Evolutionary conservation across 805 yeast genomes (phyloP), one percentile per base, ranked within the genome.

Genomic region (Zygotorulaspora chibaensis): DNA sequence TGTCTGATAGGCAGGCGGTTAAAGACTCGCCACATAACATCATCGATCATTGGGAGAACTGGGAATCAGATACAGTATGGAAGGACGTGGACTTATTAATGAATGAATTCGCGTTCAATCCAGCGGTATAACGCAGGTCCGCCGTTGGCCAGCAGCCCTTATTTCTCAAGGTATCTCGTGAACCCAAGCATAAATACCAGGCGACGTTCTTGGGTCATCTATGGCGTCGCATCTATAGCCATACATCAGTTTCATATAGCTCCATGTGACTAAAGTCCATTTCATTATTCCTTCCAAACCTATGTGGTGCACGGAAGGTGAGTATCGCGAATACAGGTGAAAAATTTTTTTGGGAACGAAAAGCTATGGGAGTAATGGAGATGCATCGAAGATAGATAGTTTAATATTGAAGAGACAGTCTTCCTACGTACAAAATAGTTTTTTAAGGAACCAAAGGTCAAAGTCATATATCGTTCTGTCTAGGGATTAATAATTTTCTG

Each of bases 71-170:
- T 31, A 61, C 68, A 59, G 66, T 71, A 2, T 72, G 75, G 89
- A 84, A 83, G 58, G 95, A 88, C 59, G 90, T 88, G 25, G 95
- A 87, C 53, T 74, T 87, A 39, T 85, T 88, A 47, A 87, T 88
- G 96, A 87, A 85, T 59, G 95, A 87, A 59, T 88, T 87, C 66
- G 96, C 96, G 4, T 88, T 88, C 69, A 87, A 85, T 53, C 81
- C 87, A 3, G 57, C 65, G 9, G 55, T 61, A 73, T 72, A 43
- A 54, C 49, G 35, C 27, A 4, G 35, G n/a, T 9, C 3, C n/a
- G 18, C 18, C 10, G 10, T 4, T 17, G 4, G 7, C 7, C 25
- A 20, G 4, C 7, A 20, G 7, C 25, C 25, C 25, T 5, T n/a
- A n/a, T n/a, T n/a, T n/a, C n/a, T n/a, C n/a, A n/a, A n/a, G 7